Conservation (phyloP, 768 basidiomycete genomes). For the Brasilioporus rufonigricans region DNA sequence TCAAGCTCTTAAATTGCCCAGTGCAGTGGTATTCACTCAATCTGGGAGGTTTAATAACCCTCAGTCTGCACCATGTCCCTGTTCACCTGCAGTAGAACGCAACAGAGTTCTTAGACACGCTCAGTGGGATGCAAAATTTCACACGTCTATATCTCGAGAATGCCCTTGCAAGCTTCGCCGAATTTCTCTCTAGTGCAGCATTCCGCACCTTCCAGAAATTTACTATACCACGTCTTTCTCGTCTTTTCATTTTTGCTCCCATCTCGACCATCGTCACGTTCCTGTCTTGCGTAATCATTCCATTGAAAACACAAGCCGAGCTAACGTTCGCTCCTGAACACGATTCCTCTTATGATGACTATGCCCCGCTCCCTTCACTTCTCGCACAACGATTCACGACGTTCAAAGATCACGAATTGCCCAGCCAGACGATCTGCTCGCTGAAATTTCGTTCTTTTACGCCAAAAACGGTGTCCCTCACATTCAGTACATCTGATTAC, state of each 20-base stretch:
- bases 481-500: neutral
- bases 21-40: neutral
- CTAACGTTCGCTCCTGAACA: neutral
- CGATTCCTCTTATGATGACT: neutral
- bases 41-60: conserved; percentile 29
- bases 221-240: neutral
- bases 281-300: neutral
- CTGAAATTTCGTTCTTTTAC: neutral
- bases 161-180: conserved; percentile 21
- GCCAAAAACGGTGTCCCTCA: neutral
- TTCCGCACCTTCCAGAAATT: neutral
- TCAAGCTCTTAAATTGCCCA: neutral
- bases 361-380: too few species aligned
- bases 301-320: neutral
- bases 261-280: neutral
- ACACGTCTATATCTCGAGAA: conserved; percentile 33
- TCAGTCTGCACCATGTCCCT: conserved; percentile 31
- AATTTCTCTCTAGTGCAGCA: neutral
- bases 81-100: conserved; percentile 23
- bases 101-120: conserved; percentile 30
- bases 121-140: conserved; percentile 34
- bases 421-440: neutral
- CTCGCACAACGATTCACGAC: neutral
- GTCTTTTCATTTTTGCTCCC: neutral
- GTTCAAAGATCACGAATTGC: neutral